Base-by-base conservation (phyloP, 768 basidiomycete species). In the Termitomyces sp. region DNA sequence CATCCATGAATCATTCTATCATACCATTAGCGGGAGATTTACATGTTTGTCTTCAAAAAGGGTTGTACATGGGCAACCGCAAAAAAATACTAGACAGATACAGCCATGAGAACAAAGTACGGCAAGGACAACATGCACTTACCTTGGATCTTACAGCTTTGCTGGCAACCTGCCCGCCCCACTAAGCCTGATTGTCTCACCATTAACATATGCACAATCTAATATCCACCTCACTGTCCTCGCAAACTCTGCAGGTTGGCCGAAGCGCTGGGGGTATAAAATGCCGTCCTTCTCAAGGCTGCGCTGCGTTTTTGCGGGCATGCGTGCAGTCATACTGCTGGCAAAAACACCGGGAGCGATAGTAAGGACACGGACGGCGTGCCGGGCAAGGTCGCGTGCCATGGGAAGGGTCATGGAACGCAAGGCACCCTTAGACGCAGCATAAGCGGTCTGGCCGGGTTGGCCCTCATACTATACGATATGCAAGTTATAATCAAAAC, bases 341-440 rank as follows among this genome's bases (percentile, higher is more conserved):
- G 70, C 70, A 67, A 87, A 86, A 2, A 78, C 75, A 2, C 81
- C 81, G 0, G 85, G 84, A 0, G 85, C 85, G 60, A 87, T 73
- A 27, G 82, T 77, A 36, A 84, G 78, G 34, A 85, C 84, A 57
- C 82, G 79, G 22, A 83, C 69, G 49, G 76, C 79, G 61, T 83
- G 76, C 11, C 79, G 72, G 0, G 79, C 73, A 8, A 87, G 75
- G 65, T 87, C 85, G 39, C 84, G 77, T 7, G 85, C 81, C 76
- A 86, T 79, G 1, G 85, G 85, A 7, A 86, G 75, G 1, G 83
- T 80, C 79, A 87, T 80, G 5, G 84, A 81, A 31, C 72, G 71
- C 6, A 87, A 64, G 1, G 79, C 85, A 31, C 85, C 85, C 69
- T 87, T 86, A 1, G 77, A 73, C 8, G 81, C 82, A 1, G 82